Base-by-base conservation (phyloP, 257 asterid species). In the Scutellaria minor region DNA sequence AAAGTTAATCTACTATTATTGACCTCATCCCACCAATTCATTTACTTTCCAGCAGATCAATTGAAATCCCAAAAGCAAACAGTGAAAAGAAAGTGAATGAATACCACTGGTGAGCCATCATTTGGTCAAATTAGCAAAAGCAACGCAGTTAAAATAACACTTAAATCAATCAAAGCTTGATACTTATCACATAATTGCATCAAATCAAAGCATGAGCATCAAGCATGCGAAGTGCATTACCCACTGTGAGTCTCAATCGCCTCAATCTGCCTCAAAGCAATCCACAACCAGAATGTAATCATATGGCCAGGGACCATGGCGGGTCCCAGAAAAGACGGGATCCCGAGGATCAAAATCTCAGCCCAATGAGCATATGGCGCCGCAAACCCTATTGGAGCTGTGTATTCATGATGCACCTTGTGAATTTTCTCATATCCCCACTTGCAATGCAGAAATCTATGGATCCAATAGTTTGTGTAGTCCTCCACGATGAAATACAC, bases 201-300 rank as follows among this genome's bases (percentile, higher is more conserved):
- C 86, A 81, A 74, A 66, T 76, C 75, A 76, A 79, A 77, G 75
- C 82, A 81, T 59, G 85, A 71, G 74, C 51, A 68, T 76, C 37
- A 78, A 82, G 88, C 91, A 87, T 78, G 97, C 84, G 54, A 77
- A 84, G 82, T 80, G 91, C 89, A 82, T 85, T 86, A 95, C 99
- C 99, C 99, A 83, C 98, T 88, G 85, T 95, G 99, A 83, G 99
- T 89, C 82, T 95, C 97, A 78, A 95, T 95, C 46, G 99, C 99
- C 88, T 91, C 99, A 67, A 90, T 83, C 87, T 92, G 98, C 84
- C 99, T 95, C 75, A 90, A 76, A 15, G 75, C 98, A 82, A 95
- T 89, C 99, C 99, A 95, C 77, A 87, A 18, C 99, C 99, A 95
- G 84, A 95, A 90, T 4, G 99, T 95, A 81, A 95, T 81, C 72